Evolutionary conservation across 805 yeast species (phyloP).

Genomic region (Candida dajiaensis): DNA sequence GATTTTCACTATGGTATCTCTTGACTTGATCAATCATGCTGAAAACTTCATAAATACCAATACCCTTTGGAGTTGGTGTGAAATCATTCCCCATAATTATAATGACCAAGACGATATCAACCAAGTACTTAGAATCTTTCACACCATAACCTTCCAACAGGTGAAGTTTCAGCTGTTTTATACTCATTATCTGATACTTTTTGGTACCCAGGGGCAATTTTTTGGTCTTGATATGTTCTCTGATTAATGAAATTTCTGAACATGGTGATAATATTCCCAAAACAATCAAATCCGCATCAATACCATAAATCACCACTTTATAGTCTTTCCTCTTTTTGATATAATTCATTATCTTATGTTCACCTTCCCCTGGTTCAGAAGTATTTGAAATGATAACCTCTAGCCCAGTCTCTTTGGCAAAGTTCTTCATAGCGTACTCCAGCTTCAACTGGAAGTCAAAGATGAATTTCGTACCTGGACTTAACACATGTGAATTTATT

Average conservation of each 20-base stretch:
- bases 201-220: slow-evolving; percentile 64
- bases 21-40: slow-evolving; percentile 22
- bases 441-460: slow-evolving; percentile 66
- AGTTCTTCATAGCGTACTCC: slow-evolving; percentile 69
- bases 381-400: slow-evolving; percentile 76
- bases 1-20: slow-evolving; percentile 37
- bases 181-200: slow-evolving; percentile 58
- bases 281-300: slow-evolving; percentile 93
- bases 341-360: slow-evolving; percentile 88
- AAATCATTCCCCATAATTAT: slow-evolving; percentile 95
- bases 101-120: slow-evolving; percentile 81
- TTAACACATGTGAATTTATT: slow-evolving; percentile 80
- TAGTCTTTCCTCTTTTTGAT: slow-evolving; percentile 67
- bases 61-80: slow-evolving; percentile 83
- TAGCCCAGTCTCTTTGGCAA: slow-evolving; percentile 66
- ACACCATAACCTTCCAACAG: slow-evolving; percentile 51
- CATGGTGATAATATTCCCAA: slow-evolving; percentile 80
- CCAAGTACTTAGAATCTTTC: slow-evolving; percentile 32
- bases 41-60: slow-evolving; percentile 79
- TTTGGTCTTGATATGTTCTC: slow-evolving; percentile 49
- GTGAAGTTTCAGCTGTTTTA: slow-evolving; percentile 64
- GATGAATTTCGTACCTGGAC: slow-evolving; percentile 96
- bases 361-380: slow-evolving; percentile 96
- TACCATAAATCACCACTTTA: slow-evolving; percentile 84
- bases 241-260: slow-evolving; percentile 75